phyloP scores from a whole-genome alignment of 108 stramenopile species.

The Skeletonema marinoi region DNA sequence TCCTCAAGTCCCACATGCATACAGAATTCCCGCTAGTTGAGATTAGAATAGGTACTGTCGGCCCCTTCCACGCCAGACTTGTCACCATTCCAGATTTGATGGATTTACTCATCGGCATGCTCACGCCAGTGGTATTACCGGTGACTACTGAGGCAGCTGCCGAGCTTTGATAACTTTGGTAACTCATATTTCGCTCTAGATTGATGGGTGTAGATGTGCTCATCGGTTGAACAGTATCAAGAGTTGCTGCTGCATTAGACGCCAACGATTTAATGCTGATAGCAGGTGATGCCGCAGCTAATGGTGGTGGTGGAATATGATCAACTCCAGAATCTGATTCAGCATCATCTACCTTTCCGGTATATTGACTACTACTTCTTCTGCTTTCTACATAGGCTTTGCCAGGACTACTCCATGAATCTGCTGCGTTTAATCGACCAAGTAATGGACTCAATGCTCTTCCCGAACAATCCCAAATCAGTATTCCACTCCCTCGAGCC shows the following conservation, averaged over 20 bases:
- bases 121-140: too few relatives aligned
- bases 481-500: conserved; percentile 62
- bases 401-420: conserved; percentile 6
- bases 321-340: background rate
- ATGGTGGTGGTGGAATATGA: background rate
- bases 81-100: conserved; percentile 20
- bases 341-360: background rate
- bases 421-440: conserved; percentile 56
- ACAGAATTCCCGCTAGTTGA: conserved; percentile 55
- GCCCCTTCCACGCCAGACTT: conserved; percentile 50
- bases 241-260: background rate
- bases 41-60: conserved; percentile 28
- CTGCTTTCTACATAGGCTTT: too few relatives aligned
- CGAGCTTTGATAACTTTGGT: background rate
- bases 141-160: background rate
- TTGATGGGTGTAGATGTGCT: background rate
- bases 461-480: conserved; percentile 83
- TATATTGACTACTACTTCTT: background rate
- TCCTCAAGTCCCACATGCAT: conserved; percentile 70
- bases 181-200: background rate
- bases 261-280: background rate
- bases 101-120: background rate
- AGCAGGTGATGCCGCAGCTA: background rate
- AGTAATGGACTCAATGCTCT: conserved; percentile 68
- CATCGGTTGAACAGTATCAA: background rate